These are phyloP conservation scores for Symbiotaphrina buchneri DNA, from an alignment of 495 filamentous ascomycete species.

Conservation along the genomic window DNA sequence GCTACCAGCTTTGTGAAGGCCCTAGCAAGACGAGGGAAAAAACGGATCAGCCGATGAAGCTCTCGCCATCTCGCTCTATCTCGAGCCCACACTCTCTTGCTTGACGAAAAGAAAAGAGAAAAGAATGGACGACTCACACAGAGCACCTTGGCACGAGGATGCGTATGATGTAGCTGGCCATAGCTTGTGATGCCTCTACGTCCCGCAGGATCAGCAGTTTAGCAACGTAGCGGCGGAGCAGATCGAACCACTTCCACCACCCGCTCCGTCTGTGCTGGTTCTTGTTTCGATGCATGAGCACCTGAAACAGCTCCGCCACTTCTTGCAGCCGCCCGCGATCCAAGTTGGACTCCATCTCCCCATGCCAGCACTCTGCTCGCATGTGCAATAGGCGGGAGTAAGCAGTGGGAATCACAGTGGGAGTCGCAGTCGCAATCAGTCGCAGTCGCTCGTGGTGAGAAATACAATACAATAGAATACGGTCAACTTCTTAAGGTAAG, in stretches of 20 bases:
- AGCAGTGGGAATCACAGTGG: no score
- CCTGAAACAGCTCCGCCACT: conserved; percentile 25
- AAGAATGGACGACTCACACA: not conserved
- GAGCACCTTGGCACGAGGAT: conserved; percentile 9
- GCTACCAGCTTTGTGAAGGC: conserved; percentile 49
- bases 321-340: not conserved
- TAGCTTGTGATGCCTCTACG: conserved; percentile 2
- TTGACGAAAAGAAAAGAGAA: not conserved
- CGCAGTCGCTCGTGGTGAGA: not conserved
- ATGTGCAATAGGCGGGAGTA: no score
- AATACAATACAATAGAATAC: not conserved
- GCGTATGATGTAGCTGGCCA: conserved; percentile 7
- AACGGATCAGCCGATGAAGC: not conserved
- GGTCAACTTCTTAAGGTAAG: not conserved
- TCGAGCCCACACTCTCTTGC: not conserved
- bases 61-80: not conserved
- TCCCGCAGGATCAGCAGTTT: conserved; percentile 24
- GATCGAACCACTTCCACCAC: conserved; percentile 53
- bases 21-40: conserved; percentile 9
- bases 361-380: no score
- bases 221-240: conserved; percentile 35
- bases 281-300: conserved; percentile 56
- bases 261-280: conserved; percentile 52
- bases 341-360: not conserved
- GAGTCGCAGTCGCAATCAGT: no score